A percentile compares a stretch with the other conserved stretches of the same genome.
Evolutionary conservation across 768 basidiomycete genomes (phyloP).

Genomic region (Psilocybe subaeruginosa): DNA sequence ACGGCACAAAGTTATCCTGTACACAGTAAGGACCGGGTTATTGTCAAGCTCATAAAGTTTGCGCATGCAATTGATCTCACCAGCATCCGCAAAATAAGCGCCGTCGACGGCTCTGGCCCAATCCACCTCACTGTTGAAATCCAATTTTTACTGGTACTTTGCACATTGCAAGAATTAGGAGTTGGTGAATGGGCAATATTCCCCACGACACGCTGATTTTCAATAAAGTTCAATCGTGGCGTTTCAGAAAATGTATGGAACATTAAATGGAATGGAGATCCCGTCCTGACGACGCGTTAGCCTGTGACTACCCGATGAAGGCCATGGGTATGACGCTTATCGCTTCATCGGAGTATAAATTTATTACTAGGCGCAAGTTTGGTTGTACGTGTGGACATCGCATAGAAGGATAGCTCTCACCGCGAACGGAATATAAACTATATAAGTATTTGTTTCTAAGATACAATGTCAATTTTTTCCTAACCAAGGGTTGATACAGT

Average conservation of each 20-base stretch:
- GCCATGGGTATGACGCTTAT: neutral
- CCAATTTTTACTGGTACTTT: slow-evolving; percentile 9
- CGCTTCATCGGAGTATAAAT: neutral
- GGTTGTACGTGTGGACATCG: slow-evolving; percentile 21
- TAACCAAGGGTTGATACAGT: too few relatives aligned
- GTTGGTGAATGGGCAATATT: neutral
- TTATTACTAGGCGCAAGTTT: slow-evolving; percentile 12
- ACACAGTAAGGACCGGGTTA: neutral
- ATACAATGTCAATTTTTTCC: too few relatives aligned
- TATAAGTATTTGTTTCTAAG: too few relatives aligned
- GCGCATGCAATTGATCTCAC: slow-evolving; percentile 3
- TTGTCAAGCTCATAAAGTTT: neutral
- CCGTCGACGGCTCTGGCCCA: slow-evolving; percentile 3
- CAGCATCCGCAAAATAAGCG: slow-evolving; percentile 1
- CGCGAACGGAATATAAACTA: slow-evolving; percentile 18
- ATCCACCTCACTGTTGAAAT: slow-evolving; percentile 8
- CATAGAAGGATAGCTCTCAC: slow-evolving; percentile 17
- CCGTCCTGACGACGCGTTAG: slow-evolving; percentile 7
- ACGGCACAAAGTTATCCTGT: slow-evolving; percentile 6
- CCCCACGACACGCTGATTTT: too few relatives aligned
- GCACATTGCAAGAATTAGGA: slow-evolving; percentile 5
- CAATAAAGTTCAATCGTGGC: too few relatives aligned
- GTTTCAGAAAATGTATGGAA: neutral
- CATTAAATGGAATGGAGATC: slow-evolving; percentile 9
- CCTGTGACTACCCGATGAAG: slow-evolving; percentile 5